Conservation (phyloP, 768 basidiomycete genomes). For the Psilocybe subaeruginosa region DNA sequence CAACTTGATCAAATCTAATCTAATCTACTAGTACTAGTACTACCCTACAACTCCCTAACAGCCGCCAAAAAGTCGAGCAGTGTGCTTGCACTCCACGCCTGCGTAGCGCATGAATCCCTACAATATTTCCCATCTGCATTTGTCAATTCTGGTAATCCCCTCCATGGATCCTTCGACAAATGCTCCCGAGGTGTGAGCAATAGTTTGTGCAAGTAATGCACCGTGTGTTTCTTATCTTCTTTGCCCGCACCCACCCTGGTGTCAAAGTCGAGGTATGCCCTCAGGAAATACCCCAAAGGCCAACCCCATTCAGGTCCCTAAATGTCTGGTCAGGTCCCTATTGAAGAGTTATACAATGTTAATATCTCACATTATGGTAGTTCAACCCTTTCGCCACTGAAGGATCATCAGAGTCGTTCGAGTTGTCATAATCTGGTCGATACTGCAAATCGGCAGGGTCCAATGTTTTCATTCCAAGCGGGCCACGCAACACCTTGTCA, state of each 20-base stretch:
- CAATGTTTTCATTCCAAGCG: conserved; percentile 96
- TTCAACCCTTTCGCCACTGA: conserved; percentile 92
- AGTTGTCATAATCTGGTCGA: conserved; percentile 90
- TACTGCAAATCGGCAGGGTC: conserved; percentile 90
- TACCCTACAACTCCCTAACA: conserved; percentile 49
- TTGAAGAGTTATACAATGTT: not conserved
- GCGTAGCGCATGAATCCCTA: conserved; percentile 87
- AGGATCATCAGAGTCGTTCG: conserved; percentile 86
- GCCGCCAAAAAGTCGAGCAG: conserved; percentile 86
- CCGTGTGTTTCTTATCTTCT: conserved; percentile 70
- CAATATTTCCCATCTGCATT: conserved; percentile 86
- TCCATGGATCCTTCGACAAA: conserved; percentile 85
- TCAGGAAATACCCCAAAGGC: conserved; percentile 94
- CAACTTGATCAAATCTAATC: conserved; percentile 27
- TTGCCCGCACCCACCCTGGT: conserved; percentile 65
- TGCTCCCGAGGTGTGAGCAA: conserved; percentile 73
- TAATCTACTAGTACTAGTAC: conserved; percentile 11
- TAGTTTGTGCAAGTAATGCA: conserved; percentile 79
- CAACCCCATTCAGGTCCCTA: conserved; percentile 95
- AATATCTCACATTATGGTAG: conserved; percentile 76
- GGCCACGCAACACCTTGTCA: conserved; percentile 79
- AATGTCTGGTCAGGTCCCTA: conserved; percentile 20
- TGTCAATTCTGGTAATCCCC: conserved; percentile 91
- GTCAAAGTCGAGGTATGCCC: conserved; percentile 92
- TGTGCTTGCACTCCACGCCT: conserved; percentile 96